Evolutionary conservation across 768 basidiomycete genomes (phyloP).

Genomic region (Termitomyces sp.): DNA sequence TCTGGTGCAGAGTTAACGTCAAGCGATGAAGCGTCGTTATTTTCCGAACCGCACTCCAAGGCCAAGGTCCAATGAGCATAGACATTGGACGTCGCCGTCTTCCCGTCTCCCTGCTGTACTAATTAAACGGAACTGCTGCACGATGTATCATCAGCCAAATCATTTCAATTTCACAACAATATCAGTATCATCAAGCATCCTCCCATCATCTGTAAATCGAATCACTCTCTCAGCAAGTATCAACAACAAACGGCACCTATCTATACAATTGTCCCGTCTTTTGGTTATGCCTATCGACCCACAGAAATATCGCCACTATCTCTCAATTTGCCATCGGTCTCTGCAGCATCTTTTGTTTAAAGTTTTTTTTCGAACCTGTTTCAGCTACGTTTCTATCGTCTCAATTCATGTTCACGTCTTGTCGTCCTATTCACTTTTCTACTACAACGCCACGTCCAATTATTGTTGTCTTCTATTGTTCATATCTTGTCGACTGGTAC

Average conservation of each 20-base stretch:
- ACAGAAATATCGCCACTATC: slow-evolving; percentile 19
- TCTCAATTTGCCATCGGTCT: slow-evolving; percentile 11
- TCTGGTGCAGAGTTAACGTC: slow-evolving; percentile 33
- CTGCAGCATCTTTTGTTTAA: slow-evolving; percentile 1
- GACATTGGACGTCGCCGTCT: slow-evolving; percentile 13
- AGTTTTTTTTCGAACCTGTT: slow-evolving; percentile 1
- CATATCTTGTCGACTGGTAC: not conserved
- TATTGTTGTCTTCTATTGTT: slow-evolving; percentile 8
- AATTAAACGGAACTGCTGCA: slow-evolving; percentile 33
- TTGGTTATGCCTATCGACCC: slow-evolving; percentile 11
- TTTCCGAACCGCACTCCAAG: slow-evolving; percentile 2
- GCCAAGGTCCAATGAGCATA: slow-evolving; percentile 16
- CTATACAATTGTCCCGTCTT: slow-evolving; percentile 9
- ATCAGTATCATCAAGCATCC: slow-evolving; percentile 14
- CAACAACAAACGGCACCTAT: slow-evolving; percentile 12
- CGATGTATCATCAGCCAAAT: slow-evolving; percentile 36
- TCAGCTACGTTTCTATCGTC: slow-evolving; percentile 9
- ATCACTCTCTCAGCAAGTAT: slow-evolving; percentile 14
- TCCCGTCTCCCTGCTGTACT: slow-evolving; percentile 31
- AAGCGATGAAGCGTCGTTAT: not conserved
- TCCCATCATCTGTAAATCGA: slow-evolving; percentile 15
- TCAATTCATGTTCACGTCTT: slow-evolving; percentile 2
- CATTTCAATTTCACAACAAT: slow-evolving; percentile 12
- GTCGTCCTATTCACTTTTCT: slow-evolving; percentile 1
- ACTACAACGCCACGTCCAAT: not conserved